A percentile compares a stretch with the other conserved stretches of the same genome.
Evolutionary conservation across 2,329 filamentous ascomycete genomes (phyloP).

Genomic region (Penicillium expansum): DNA sequence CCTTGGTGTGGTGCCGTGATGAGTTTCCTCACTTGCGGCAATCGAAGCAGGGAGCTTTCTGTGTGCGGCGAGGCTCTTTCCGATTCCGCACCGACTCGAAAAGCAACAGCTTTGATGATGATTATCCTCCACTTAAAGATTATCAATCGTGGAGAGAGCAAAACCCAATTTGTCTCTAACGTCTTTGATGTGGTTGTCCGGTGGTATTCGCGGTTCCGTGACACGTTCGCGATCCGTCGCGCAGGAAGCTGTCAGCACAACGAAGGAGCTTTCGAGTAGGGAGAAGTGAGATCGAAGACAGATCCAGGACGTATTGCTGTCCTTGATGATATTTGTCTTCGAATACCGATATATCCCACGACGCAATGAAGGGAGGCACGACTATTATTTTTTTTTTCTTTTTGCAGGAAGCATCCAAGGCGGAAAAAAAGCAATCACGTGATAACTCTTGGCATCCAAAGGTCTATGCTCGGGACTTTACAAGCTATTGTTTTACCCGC

Average conservation of each 20-base stretch:
- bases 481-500: constrained; percentile 1
- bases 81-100: background rate
- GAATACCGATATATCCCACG: background rate
- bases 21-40: constrained; percentile 5
- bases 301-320: background rate
- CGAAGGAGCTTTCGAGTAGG: background rate
- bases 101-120: background rate
- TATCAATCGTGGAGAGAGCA: background rate
- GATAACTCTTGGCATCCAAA: background rate
- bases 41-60: constrained; percentile 2
- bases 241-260: constrained; percentile 11
- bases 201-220: constrained; percentile 13
- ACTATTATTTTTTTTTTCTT: constrained; percentile 9
- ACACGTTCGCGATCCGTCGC: constrained; percentile 24
- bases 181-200: constrained; percentile 5
- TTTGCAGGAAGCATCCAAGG: constrained; percentile 9
- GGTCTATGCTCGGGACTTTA: background rate
- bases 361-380: constrained; percentile 3
- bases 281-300: background rate
- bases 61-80: constrained; percentile 6
- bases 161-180: constrained; percentile 11
- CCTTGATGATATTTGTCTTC: constrained; percentile 2
- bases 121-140: background rate
- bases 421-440: constrained; percentile 5
- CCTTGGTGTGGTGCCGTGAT: background rate